Conservation (phyloP, 2,329 filamentous ascomycete genomes). For the Westerdykella sp. region DNA sequence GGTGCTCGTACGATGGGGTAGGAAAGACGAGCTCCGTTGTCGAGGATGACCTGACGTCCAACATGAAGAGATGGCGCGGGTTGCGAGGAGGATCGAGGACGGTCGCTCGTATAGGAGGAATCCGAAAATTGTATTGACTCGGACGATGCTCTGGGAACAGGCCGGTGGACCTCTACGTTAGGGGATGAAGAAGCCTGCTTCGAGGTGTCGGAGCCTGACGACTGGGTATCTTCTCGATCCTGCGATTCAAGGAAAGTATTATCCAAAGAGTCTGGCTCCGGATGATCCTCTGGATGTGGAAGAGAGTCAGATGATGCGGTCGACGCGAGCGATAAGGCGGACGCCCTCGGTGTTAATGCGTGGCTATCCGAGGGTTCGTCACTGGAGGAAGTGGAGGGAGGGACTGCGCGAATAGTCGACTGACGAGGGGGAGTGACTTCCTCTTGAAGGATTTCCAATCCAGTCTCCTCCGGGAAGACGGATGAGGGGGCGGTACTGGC, state of each 20-base stretch:
- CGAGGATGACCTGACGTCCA: conserved; percentile 28
- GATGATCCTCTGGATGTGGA: conserved; percentile 10
- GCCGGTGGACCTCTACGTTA: conserved; percentile 11
- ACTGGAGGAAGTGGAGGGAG: conserved; percentile 32
- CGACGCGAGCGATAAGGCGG: conserved; percentile 33
- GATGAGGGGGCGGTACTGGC: conserved; percentile 36
- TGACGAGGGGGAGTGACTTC: conserved; percentile 17
- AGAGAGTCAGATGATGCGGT: conserved; percentile 21
- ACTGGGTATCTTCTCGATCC: conserved; percentile 20
- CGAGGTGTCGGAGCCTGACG: conserved; percentile 24
- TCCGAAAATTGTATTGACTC: conserved; percentile 35
- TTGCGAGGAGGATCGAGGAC: conserved; percentile 22
- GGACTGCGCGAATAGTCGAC: conserved; percentile 35
- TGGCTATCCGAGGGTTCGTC: conserved; percentile 23
- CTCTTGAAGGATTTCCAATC: conserved; percentile 32
- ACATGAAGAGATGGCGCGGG: conserved; percentile 31
- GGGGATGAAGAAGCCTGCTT: conserved; percentile 27
- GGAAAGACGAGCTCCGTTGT: conserved; percentile 31
- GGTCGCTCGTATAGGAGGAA: conserved; percentile 29
- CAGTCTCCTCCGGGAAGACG: conserved; percentile 26
- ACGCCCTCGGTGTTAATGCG: conserved; percentile 33
- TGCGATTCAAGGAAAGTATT: conserved; percentile 18
- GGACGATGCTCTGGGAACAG: conserved; percentile 23
- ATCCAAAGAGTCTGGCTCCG: conserved; percentile 26
- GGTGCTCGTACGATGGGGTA: conserved; percentile 34